These are phyloP conservation scores for Plenodomus biglobosus DNA, from an alignment of 2,329 filamentous ascomycete species.

Conservation along the genomic window DNA sequence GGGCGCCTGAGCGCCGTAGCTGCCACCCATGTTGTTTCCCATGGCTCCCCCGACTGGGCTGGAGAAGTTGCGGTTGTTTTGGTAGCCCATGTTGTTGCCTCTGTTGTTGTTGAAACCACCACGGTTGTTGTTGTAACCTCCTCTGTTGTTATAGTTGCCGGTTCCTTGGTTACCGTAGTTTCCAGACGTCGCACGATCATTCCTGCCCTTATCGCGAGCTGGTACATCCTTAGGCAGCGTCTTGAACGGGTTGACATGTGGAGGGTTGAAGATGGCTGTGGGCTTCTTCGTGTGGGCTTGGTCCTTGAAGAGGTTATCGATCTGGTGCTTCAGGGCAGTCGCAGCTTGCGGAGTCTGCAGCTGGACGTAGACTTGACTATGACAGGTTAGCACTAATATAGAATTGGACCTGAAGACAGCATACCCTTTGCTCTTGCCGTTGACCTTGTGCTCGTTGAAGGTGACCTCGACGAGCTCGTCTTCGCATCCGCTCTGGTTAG, in stretches of 20 bases:
- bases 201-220: slow-evolving; percentile 65
- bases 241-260: slow-evolving; percentile 81
- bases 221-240: slow-evolving; percentile 88
- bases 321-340: slow-evolving; percentile 78
- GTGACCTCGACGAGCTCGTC: slow-evolving; percentile 87
- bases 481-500: slow-evolving; percentile 76
- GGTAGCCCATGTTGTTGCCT: slow-evolving; percentile 36
- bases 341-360: slow-evolving; percentile 82
- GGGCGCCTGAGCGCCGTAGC: slow-evolving; percentile 45
- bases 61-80: slow-evolving; percentile 43
- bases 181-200: slow-evolving; percentile 55
- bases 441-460: slow-evolving; percentile 98
- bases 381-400: slow-evolving; percentile 11
- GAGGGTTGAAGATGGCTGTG: slow-evolving; percentile 72
- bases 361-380: slow-evolving; percentile 77
- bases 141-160: slow-evolving; percentile 43
- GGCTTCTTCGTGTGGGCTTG: slow-evolving; percentile 65
- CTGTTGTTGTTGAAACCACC: slow-evolving; percentile 39
- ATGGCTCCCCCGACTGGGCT: slow-evolving; percentile 37
- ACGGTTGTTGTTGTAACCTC: slow-evolving; percentile 38
- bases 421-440: slow-evolving; percentile 97
- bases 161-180: slow-evolving; percentile 54
- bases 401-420: slow-evolving; percentile 28
- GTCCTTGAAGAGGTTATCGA: slow-evolving; percentile 66
- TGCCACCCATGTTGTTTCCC: slow-evolving; percentile 52